Evolutionary conservation across 164 flowering plant species (phyloP).

Genomic region (Liriodendron chinense): DNA sequence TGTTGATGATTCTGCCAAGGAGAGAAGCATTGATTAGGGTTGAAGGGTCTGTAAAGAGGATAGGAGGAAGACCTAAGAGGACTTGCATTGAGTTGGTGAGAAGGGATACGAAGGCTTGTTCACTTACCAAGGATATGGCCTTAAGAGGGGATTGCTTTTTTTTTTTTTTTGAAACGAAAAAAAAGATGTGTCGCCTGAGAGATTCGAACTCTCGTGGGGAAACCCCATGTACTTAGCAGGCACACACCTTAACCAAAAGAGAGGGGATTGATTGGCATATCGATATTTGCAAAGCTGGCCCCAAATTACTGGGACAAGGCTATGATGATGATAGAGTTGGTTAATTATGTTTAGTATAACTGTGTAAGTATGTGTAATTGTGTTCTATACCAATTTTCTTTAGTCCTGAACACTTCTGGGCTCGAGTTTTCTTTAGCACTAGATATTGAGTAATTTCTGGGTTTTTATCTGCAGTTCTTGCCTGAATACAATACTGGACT

Average conservation of each 20-base stretch:
- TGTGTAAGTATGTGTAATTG: background rate
- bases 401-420: background rate
- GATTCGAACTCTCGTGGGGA: too few species aligned
- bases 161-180: too few species aligned
- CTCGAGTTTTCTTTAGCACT: background rate
- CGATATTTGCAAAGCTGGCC: background rate
- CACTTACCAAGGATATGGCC: background rate
- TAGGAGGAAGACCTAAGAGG: background rate
- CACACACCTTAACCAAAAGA: too few species aligned
- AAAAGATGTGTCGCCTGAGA: too few species aligned
- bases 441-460: background rate
- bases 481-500: background rate
- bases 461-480: background rate
- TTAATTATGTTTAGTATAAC: background rate
- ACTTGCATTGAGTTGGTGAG: background rate
- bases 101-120: background rate
- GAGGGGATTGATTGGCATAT: too few species aligned
- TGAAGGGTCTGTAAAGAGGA: background rate
- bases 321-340: background rate
- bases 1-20: background rate
- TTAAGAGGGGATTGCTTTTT: too few species aligned
- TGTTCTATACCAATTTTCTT: background rate
- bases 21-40: background rate
- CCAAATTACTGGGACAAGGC: background rate
- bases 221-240: too few species aligned